Evolutionary conservation across 352 stramenopile species (phyloP).

Genomic region (Saprolegnia parasitica): DNA sequence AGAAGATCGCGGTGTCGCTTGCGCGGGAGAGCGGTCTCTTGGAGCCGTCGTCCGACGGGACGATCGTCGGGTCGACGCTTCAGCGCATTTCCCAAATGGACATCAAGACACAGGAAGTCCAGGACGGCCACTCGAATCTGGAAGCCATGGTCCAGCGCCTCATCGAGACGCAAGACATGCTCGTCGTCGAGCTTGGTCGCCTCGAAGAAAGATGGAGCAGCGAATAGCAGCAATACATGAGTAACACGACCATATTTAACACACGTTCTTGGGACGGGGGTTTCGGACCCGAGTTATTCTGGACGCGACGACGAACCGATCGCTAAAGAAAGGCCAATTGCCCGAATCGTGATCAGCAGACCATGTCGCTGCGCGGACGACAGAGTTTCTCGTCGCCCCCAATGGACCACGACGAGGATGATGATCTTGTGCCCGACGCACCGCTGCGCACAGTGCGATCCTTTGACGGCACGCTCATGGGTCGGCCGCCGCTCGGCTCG

Average conservation of each 20-base stretch:
- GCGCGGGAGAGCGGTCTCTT: constrained; percentile 17
- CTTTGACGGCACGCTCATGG: background rate
- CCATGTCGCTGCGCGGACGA: constrained; percentile 12
- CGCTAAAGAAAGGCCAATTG: too few relatives aligned
- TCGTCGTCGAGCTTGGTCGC: constrained; percentile 10
- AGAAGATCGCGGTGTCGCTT: constrained; percentile 50
- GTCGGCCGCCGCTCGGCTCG: background rate
- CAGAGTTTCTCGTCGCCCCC: background rate
- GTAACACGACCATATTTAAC: too few relatives aligned
- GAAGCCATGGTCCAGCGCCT: constrained; percentile 13
- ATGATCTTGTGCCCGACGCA: background rate
- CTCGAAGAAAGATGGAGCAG: constrained; percentile 7
- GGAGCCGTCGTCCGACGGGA: background rate
- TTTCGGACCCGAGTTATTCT: too few relatives aligned
- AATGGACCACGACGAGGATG: background rate
- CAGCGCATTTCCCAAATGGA: constrained; percentile 29
- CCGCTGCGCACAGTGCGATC: background rate
- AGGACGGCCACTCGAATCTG: background rate
- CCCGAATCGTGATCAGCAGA: background rate
- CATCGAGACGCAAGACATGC: constrained; percentile 21
- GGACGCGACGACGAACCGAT: too few relatives aligned
- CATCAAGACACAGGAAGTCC: background rate
- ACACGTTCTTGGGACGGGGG: too few relatives aligned
- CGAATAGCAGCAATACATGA: too few relatives aligned
- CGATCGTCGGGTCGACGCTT: constrained; percentile 17